phyloP scores from a whole-genome alignment of 306 rosid genomes.

The Quercus ilex region DNA sequence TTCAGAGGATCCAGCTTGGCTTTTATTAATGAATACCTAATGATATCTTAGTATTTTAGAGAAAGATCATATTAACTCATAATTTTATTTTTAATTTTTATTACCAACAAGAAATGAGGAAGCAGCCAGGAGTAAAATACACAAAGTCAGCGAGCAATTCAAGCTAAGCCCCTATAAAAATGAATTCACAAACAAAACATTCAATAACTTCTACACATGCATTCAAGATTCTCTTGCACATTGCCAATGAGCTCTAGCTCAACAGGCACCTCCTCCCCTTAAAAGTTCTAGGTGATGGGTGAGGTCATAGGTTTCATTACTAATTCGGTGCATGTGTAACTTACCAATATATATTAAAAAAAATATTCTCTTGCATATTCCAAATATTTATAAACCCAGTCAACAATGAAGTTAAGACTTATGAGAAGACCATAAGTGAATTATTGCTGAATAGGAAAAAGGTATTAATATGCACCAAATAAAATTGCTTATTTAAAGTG shows the following conservation, averaged over 20 bases:
- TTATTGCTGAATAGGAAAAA: not conserved
- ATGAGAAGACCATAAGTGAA: not conserved
- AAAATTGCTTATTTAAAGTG: not conserved
- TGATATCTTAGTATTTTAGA: not conserved
- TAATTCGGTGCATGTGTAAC: too few relatives aligned
- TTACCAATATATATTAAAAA: too few relatives aligned
- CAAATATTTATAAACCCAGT: not conserved
- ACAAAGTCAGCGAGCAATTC: not conserved
- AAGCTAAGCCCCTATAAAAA: not conserved
- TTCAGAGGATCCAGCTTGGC: not conserved
- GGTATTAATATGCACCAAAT: conserved; percentile 5
- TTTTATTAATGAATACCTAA: not conserved
- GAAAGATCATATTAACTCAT: not conserved
- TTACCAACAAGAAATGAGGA: not conserved
- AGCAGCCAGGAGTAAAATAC: not conserved
- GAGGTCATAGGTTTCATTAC: too few relatives aligned
- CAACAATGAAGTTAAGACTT: not conserved
- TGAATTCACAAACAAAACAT: not conserved
- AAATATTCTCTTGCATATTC: not conserved
- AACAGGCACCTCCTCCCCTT: too few relatives aligned
- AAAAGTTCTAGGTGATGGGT: too few relatives aligned
- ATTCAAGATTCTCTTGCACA: not conserved
- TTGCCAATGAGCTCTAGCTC: too few relatives aligned
- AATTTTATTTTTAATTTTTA: not conserved
- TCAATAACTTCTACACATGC: not conserved